Evolutionary conservation across 768 basidiomycete species (phyloP).

Genomic region (Phaeotremella skinneri): DNA sequence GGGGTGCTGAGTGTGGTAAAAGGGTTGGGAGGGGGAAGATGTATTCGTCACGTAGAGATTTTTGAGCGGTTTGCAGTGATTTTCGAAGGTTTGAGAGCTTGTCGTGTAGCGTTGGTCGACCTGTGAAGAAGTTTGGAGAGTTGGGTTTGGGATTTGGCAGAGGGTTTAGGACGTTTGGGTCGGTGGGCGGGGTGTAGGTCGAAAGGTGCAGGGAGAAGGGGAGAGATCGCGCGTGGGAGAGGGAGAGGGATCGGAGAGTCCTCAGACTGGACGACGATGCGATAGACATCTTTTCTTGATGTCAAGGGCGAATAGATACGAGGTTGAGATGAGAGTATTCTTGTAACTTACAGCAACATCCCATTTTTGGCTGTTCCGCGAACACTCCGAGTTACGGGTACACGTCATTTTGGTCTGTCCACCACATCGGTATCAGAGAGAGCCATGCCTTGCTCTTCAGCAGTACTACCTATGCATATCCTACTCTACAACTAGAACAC

Average conservation of each 20-base stretch:
- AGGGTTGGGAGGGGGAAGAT: constrained; percentile 77
- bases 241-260: not conserved
- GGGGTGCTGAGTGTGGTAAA: constrained; percentile 60
- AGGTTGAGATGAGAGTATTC: too few species aligned
- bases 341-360: too few species aligned
- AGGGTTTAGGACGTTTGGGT: not conserved
- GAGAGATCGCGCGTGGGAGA: not conserved
- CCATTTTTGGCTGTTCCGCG: too few species aligned
- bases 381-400: not conserved
- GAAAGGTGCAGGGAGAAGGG: not conserved
- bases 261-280: not conserved
- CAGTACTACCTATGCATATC: not conserved
- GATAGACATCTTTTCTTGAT: not conserved
- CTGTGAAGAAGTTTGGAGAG: constrained; percentile 82
- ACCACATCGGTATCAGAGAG: not conserved
- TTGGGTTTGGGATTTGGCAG: constrained; percentile 18
- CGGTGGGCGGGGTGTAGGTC: not conserved
- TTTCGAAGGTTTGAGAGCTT: constrained; percentile 65
- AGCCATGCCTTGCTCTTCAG: too few species aligned
- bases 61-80: constrained; percentile 62
- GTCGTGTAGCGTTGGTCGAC: constrained; percentile 71
- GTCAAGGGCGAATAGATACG: too few species aligned
- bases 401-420: not conserved
- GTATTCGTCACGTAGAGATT: constrained; percentile 62
- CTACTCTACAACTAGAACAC: constrained; percentile 60